Percentiles rank a stretch among this genome's conserved stretches.
phyloP scores from a whole-genome alignment of 257 asterid species.

The Prunella vulgaris region DNA sequence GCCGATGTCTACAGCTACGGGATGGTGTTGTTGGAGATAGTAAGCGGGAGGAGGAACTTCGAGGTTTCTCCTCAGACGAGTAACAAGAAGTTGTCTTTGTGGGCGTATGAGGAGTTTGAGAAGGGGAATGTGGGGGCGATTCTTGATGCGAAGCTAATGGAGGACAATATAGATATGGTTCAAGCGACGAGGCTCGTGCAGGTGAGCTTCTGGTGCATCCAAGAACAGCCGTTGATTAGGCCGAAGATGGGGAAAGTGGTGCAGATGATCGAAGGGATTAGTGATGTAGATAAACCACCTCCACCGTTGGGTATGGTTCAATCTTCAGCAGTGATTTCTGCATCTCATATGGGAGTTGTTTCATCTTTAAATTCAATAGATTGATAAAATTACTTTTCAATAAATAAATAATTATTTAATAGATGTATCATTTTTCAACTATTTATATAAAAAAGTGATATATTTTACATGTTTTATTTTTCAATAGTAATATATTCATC shows the following conservation, averaged over 20 bases:
- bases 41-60: conserved; percentile 43
- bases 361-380: conserved; percentile 26
- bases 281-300: conserved; percentile 49
- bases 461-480: too few species aligned
- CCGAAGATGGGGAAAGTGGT: conserved; percentile 74
- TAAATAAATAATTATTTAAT: too few species aligned
- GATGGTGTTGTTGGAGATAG: conserved; percentile 43
- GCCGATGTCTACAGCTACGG: conserved; percentile 50
- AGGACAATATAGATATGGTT: conserved; percentile 41
- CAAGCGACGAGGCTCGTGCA: conserved; percentile 43
- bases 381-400: too few species aligned
- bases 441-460: too few species aligned
- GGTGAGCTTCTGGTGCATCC: conserved; percentile 84
- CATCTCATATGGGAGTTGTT: conserved; percentile 28
- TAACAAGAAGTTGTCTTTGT: conserved; percentile 43
- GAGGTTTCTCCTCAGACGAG: conserved; percentile 34
- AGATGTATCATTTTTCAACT: too few species aligned
- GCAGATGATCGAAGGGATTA: conserved; percentile 72
- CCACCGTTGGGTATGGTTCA: conserved; percentile 38
- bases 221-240: conserved; percentile 65
- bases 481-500: too few species aligned
- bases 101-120: conserved; percentile 73
- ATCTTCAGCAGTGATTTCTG: conserved; percentile 20
- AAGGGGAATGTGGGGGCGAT: conserved; percentile 48
- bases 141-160: conserved; percentile 42